Evolutionary conservation across 108 stramenopile genomes (phyloP).

Genomic region (Cyclotella sp.): DNA sequence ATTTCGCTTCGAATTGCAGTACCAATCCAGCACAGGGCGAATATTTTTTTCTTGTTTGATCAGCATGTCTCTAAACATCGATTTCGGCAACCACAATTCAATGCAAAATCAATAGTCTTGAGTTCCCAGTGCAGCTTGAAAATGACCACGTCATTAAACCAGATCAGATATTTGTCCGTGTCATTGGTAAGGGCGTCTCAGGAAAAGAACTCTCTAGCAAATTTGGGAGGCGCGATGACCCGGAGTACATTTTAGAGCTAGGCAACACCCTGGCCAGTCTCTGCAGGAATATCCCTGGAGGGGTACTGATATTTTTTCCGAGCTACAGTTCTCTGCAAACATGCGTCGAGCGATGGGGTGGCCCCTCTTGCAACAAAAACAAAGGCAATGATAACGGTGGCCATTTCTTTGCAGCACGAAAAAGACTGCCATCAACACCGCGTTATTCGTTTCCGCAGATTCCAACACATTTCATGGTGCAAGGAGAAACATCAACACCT

Average conservation of each 20-base stretch:
- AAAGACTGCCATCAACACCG: constrained; percentile 35
- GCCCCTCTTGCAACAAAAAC: constrained; percentile 57
- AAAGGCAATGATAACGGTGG: constrained; percentile 32
- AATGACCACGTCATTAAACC: constrained; percentile 94
- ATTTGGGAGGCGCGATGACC: constrained; percentile 83
- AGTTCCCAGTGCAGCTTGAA: constrained; percentile 90
- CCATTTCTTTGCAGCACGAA: constrained; percentile 61
- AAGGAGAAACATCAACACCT: constrained; percentile 50
- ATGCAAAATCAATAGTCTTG: constrained; percentile 60
- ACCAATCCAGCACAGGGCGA: too few species aligned
- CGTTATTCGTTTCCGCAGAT: constrained; percentile 54
- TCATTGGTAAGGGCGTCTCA: constrained; percentile 81
- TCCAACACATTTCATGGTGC: constrained; percentile 41
- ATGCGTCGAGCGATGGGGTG: constrained; percentile 81
- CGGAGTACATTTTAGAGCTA: constrained; percentile 91
- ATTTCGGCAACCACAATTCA: too few species aligned
- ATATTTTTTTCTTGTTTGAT: too few species aligned
- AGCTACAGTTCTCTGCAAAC: constrained; percentile 91
- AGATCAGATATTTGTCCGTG: constrained; percentile 87
- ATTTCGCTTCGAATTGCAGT: background rate
- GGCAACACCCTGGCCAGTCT: constrained; percentile 88
- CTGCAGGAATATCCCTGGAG: constrained; percentile 85
- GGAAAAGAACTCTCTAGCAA: constrained; percentile 82
- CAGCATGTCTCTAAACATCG: too few species aligned
- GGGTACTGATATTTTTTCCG: constrained; percentile 97